Evolutionary conservation across 2,329 filamentous ascomycete species (phyloP).

Genomic region (Pyricularia pennisetigena): DNA sequence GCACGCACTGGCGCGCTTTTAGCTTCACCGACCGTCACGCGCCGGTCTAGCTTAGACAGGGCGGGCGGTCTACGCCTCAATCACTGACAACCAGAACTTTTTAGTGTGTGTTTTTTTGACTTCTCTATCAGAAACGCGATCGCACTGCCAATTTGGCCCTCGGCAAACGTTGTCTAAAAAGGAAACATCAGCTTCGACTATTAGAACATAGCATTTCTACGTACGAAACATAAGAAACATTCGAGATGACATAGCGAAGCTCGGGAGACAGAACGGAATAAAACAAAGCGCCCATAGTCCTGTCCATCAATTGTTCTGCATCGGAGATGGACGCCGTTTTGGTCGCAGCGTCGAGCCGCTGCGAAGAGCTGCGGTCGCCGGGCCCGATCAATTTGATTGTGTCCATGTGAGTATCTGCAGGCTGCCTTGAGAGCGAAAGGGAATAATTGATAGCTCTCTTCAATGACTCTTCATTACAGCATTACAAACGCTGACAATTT

Average conservation of each 20-base stretch:
- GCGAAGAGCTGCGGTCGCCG: slow-evolving; percentile 41
- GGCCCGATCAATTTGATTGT: slow-evolving; percentile 45
- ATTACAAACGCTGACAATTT: neutral
- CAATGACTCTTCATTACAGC: neutral
- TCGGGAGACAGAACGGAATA: neutral
- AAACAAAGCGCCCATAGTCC: neutral
- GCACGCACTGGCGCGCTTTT: slow-evolving; percentile 1
- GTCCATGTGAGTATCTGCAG: slow-evolving; percentile 35
- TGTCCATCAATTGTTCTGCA: neutral
- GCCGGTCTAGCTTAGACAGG: neutral
- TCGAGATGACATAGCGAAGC: neutral
- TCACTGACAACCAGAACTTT: neutral
- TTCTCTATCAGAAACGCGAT: neutral
- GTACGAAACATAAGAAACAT: neutral
- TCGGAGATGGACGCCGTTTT: slow-evolving; percentile 21
- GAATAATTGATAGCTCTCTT: neutral
- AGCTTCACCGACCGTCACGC: neutral
- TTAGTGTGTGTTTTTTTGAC: neutral
- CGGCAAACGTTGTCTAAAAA: neutral
- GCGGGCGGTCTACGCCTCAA: neutral
- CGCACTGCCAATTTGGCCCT: neutral
- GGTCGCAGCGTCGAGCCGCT: slow-evolving; percentile 25
- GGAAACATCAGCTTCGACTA: neutral
- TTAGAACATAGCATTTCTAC: neutral
- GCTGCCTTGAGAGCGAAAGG: neutral